Percentiles rank a stretch among this genome's conserved stretches.
Conservation (phyloP, 164 flowering plant genomes). For the Chimonanthus salicifolius region DNA sequence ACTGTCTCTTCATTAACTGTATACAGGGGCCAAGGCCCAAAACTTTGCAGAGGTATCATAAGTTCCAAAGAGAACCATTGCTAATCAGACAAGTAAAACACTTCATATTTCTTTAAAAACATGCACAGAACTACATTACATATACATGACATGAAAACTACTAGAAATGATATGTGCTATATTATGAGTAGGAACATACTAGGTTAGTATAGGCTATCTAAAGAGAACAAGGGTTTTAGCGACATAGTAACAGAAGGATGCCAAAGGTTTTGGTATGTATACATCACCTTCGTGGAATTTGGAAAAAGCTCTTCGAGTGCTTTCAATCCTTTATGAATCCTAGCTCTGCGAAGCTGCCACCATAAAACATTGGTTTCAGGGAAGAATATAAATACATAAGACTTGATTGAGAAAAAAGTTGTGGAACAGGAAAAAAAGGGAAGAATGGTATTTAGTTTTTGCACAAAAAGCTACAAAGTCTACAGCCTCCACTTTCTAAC, state of each 20-base stretch:
- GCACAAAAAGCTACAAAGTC: neutral
- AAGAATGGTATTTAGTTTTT: neutral
- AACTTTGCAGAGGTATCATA: neutral
- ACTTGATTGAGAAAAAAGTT: neutral
- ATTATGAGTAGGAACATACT: too few relatives aligned
- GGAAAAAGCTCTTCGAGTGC: slow-evolving; percentile 49
- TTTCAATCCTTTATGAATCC: slow-evolving; percentile 31
- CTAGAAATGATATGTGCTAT: neutral
- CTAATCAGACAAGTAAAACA: neutral
- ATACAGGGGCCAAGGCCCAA: neutral
- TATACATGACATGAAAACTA: too few relatives aligned
- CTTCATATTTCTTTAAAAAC: neutral
- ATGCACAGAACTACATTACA: neutral
- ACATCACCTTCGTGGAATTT: slow-evolving; percentile 3
- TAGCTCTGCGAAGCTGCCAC: slow-evolving; percentile 39
- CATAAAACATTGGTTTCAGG: neutral
- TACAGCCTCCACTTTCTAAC: neutral
- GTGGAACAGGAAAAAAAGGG: neutral
- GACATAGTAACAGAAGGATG: neutral
- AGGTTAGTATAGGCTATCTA: neutral
- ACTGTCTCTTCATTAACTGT: neutral
- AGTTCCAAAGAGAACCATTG: neutral
- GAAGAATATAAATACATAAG: neutral
- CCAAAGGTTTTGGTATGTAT: neutral
- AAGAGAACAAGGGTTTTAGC: neutral